Conservation (phyloP, 1,284 basidiomycete genomes). For the Cutaneotrichosporon dermatis region DNA sequence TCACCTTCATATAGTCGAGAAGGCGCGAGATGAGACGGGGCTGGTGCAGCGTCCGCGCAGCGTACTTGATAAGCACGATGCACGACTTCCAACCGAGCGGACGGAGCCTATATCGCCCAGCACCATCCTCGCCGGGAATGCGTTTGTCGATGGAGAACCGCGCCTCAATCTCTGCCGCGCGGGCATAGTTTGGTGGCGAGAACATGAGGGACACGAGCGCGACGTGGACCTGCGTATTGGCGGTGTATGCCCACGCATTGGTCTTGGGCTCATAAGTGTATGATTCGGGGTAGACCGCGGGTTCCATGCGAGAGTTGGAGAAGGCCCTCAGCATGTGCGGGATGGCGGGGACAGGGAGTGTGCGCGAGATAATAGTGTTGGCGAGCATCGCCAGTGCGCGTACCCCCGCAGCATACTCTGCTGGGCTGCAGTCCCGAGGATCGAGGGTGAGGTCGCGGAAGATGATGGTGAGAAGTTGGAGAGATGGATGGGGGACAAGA, state of each 20-base stretch:
- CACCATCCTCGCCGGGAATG: slow-evolving; percentile 7
- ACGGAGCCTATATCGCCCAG: slow-evolving; percentile 30
- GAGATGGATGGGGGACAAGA: slow-evolving; percentile 38
- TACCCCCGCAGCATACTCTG: slow-evolving; percentile 36
- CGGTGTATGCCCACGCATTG: slow-evolving; percentile 40
- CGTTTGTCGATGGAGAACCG: not conserved
- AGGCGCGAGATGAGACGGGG: slow-evolving; percentile 28
- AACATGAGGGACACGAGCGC: slow-evolving; percentile 45
- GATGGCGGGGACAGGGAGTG: slow-evolving; percentile 41
- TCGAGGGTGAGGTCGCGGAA: slow-evolving; percentile 31
- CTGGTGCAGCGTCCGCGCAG: slow-evolving; percentile 23
- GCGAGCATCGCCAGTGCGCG: slow-evolving; percentile 45
- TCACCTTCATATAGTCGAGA: slow-evolving; percentile 31
- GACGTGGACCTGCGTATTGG: slow-evolving; percentile 45
- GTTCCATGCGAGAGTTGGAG: slow-evolving; percentile 28
- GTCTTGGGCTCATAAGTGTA: slow-evolving; percentile 8
- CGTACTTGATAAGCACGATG: slow-evolving; percentile 37
- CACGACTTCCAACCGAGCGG: slow-evolving; percentile 35
- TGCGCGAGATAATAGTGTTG: slow-evolving; percentile 46
- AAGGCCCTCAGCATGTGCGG: slow-evolving; percentile 35
- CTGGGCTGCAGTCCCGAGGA: slow-evolving; percentile 17
- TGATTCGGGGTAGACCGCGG: slow-evolving; percentile 40
- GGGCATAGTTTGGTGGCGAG: slow-evolving; percentile 40
- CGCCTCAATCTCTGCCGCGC: slow-evolving; percentile 9
- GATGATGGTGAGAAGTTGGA: slow-evolving; percentile 29